Evolutionary conservation across 805 yeast species (phyloP).

Genomic region (Tetrapisispora phaffii): DNA sequence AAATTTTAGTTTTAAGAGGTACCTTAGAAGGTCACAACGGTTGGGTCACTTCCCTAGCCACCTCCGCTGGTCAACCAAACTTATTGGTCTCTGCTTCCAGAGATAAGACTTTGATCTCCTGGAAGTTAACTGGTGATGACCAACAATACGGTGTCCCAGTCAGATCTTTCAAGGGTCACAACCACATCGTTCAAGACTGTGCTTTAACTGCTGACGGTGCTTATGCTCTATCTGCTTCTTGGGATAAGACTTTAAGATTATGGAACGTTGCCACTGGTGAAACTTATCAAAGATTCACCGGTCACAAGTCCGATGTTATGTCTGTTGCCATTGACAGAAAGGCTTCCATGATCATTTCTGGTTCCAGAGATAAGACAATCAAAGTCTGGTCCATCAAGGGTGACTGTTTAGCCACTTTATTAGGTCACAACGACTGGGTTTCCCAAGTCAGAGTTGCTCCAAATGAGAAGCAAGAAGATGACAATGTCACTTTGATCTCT

Average conservation of each 20-base stretch:
- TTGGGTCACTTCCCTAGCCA: slow-evolving; percentile 98
- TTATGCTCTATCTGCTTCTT: slow-evolving; percentile 96
- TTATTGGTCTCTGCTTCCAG: slow-evolving; percentile 95
- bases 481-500: slow-evolving; percentile 70
- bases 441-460: slow-evolving; percentile 97
- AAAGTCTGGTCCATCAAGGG: slow-evolving; percentile 99
- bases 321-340: slow-evolving; percentile 93
- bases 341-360: slow-evolving; percentile 96
- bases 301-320: slow-evolving; percentile 95
- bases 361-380: slow-evolving; percentile 98
- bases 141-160: slow-evolving; percentile 96
- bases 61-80: slow-evolving; percentile 97
- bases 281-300: slow-evolving; percentile 89
- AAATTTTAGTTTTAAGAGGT: slow-evolving; percentile 99
- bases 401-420: slow-evolving; percentile 87
- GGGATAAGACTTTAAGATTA: slow-evolving; percentile 98
- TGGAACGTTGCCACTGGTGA: slow-evolving; percentile 96
- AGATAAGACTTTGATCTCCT: slow-evolving; percentile 96
- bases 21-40: slow-evolving; percentile 95
- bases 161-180: slow-evolving; percentile 95
- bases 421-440: slow-evolving; percentile 98
- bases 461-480: slow-evolving; percentile 36
- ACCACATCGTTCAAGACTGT: slow-evolving; percentile 97
- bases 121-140: slow-evolving; percentile 96
- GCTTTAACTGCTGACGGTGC: slow-evolving; percentile 96